Conservation (phyloP, 805 yeast species). For the Ogataea kodamae region DNA sequence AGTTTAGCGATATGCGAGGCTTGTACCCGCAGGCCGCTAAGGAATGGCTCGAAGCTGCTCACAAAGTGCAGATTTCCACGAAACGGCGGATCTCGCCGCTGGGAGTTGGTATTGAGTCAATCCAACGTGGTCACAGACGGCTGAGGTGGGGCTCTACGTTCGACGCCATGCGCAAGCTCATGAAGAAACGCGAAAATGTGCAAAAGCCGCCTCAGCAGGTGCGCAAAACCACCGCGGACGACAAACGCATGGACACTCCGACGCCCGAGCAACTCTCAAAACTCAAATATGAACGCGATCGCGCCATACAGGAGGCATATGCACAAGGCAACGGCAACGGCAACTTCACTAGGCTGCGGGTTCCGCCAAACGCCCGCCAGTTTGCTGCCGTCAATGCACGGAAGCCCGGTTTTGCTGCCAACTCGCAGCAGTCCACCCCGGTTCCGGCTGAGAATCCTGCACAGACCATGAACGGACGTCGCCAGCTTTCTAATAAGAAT, state of each 20-base stretch:
- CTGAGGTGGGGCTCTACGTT: constrained; percentile 96
- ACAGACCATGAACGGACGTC: constrained; percentile 6
- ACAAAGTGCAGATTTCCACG: constrained; percentile 81
- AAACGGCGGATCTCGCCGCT: constrained; percentile 86
- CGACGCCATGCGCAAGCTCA: constrained; percentile 87
- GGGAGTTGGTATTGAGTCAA: constrained; percentile 90
- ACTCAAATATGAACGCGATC: constrained; percentile 82
- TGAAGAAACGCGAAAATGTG: constrained; percentile 81
- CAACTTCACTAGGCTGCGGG: constrained; percentile 23
- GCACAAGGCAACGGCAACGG: constrained; percentile 30
- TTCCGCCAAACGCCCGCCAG: constrained; percentile 19
- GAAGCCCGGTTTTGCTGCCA: constrained; percentile 9
- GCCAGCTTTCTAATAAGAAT: constrained; percentile 5
- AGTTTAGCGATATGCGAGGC: constrained; percentile 83
- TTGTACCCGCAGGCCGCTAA: constrained; percentile 79
- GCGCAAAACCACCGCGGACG: constrained; percentile 28
- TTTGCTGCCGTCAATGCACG: constrained; percentile 14
- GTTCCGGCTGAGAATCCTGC: too few relatives aligned
- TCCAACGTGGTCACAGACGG: constrained; percentile 88
- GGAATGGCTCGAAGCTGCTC: constrained; percentile 89
- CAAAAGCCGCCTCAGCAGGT: constrained; percentile 52
- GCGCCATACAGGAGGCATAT: constrained; percentile 74
- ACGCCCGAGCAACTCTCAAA: constrained; percentile 83
- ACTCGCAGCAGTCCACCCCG: constrained; percentile 5
- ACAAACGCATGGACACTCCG: constrained; percentile 47